phyloP scores from a whole-genome alignment of 805 yeast species.

The Ogataea polymorpha region DNA sequence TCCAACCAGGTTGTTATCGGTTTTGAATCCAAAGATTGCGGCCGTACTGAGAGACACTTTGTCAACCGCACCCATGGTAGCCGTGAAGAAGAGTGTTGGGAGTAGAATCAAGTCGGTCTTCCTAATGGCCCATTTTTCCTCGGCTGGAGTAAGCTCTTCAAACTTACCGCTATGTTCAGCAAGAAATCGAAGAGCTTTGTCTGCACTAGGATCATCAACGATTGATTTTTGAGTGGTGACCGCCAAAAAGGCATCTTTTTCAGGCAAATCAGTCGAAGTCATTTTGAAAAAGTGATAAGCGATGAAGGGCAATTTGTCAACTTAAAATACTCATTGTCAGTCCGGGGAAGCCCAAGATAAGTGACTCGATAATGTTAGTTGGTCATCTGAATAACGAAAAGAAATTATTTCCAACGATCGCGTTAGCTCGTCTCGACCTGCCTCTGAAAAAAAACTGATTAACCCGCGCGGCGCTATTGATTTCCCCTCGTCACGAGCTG shows the following conservation, averaged over 20 bases:
- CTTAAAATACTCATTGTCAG: neutral
- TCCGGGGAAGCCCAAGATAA: neutral
- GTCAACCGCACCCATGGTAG: conserved; percentile 23
- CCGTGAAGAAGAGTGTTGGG: conserved; percentile 21
- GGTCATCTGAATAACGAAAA: conserved; percentile 3
- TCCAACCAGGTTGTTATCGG: conserved; percentile 45
- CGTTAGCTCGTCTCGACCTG: conserved; percentile 9
- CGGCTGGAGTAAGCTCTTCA: conserved; percentile 21
- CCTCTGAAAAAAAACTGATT: conserved; percentile 1
- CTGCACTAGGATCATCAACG: conserved; percentile 1
- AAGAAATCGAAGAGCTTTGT: conserved; percentile 6
- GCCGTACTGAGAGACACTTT: conserved; percentile 25
- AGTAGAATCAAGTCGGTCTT: conserved; percentile 22
- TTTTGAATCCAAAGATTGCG: conserved; percentile 43
- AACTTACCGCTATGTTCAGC: conserved; percentile 14
- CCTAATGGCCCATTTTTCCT: conserved; percentile 10
- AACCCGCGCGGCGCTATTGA: neutral
- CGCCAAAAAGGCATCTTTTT: neutral
- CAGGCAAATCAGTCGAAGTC: conserved; percentile 4
- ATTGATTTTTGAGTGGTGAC: neutral
- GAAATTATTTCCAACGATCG: neutral
- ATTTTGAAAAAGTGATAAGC: neutral
- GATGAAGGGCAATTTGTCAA: neutral
- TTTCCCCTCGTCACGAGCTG: neutral
- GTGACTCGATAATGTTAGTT: neutral